Percentiles rank a stretch among this genome's conserved stretches.
These are phyloP conservation scores for Penicillium sp. DNA, from an alignment of 2,329 filamentous ascomycete genomes.

Conservation along the genomic window DNA sequence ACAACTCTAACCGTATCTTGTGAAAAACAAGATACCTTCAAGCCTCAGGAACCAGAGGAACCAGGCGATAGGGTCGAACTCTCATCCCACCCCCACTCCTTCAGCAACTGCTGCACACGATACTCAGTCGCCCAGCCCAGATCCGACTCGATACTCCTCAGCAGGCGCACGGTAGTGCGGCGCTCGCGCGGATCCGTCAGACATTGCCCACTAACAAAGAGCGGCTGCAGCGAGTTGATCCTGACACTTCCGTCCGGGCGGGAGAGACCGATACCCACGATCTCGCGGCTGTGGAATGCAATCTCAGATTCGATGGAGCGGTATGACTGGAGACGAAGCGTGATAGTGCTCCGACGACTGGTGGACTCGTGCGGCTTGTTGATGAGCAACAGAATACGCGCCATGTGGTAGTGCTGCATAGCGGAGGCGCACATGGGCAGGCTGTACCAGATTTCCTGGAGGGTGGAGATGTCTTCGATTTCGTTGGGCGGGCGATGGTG, in stretches of 20 bases:
- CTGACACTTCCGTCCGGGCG: slow-evolving; percentile 57
- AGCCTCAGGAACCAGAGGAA: slow-evolving; percentile 7
- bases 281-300: slow-evolving; percentile 58
- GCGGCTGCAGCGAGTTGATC: slow-evolving; percentile 59
- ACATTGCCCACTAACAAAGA: slow-evolving; percentile 63
- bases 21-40: not conserved
- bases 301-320: slow-evolving; percentile 57
- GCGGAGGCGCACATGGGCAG: slow-evolving; percentile 64
- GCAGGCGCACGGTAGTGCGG: slow-evolving; percentile 52
- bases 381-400: slow-evolving; percentile 41
- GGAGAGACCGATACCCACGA: slow-evolving; percentile 58
- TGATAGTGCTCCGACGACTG: slow-evolving; percentile 51
- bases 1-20: not conserved
- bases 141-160: slow-evolving; percentile 60
- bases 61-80: slow-evolving; percentile 7
- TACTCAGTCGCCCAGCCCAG: slow-evolving; percentile 64
- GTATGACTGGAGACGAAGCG: slow-evolving; percentile 55
- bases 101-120: slow-evolving; percentile 52
- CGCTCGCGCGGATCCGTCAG: slow-evolving; percentile 55
- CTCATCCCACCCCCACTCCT: slow-evolving; percentile 39
- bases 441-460: slow-evolving; percentile 62
- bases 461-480: slow-evolving; percentile 38
- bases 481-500: slow-evolving; percentile 24
- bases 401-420: slow-evolving; percentile 49
- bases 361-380: slow-evolving; percentile 45